A percentile compares a stretch with the other conserved stretches of the same genome.
These are phyloP conservation scores for Laburnicola sp. DNA, from an alignment of 2,329 filamentous ascomycete species.

Conservation along the genomic window DNA sequence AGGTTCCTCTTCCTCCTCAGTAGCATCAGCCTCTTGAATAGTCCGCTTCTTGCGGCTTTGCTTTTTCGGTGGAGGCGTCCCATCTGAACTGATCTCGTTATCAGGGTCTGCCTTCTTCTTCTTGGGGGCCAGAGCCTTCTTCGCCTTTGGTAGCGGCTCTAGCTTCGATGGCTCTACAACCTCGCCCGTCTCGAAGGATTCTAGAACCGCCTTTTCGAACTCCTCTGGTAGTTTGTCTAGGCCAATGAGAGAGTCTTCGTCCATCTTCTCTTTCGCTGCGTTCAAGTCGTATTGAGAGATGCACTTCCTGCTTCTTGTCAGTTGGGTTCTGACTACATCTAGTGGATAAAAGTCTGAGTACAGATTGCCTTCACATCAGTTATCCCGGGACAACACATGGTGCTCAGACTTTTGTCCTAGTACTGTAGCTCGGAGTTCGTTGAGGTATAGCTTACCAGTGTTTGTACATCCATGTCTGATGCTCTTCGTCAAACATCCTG, in stretches of 20 bases:
- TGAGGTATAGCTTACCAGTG: conserved; percentile 71
- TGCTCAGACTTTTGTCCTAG: too few species aligned
- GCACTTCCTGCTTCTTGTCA: conserved; percentile 69
- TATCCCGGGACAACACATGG: too few species aligned
- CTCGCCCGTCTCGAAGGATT: conserved; percentile 72
- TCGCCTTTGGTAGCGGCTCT: conserved; percentile 24
- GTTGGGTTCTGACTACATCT: conserved; percentile 29
- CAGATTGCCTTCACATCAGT: too few species aligned
- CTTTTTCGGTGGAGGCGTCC: conserved; percentile 11
- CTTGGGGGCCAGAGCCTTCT: conserved; percentile 17
- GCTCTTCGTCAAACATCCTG: conserved; percentile 37
- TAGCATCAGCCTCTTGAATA: background rate
- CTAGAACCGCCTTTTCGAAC: conserved; percentile 69
- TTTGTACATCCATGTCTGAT: conserved; percentile 71
- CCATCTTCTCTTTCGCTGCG: conserved; percentile 61
- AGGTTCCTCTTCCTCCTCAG: conserved; percentile 9
- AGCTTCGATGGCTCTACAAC: conserved; percentile 59
- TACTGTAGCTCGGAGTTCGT: conserved; percentile 15
- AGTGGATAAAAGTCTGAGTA: too few species aligned
- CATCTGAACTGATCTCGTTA: conserved; percentile 9
- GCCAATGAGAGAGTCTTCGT: conserved; percentile 68
- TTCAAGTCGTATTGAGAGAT: conserved; percentile 72
- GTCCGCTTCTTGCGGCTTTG: conserved; percentile 16
- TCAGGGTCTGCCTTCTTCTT: conserved; percentile 18
- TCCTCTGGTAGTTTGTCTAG: conserved; percentile 71